phyloP scores from a whole-genome alignment of 495 filamentous ascomycete genomes.

The Penicillium dipodomyicola region DNA sequence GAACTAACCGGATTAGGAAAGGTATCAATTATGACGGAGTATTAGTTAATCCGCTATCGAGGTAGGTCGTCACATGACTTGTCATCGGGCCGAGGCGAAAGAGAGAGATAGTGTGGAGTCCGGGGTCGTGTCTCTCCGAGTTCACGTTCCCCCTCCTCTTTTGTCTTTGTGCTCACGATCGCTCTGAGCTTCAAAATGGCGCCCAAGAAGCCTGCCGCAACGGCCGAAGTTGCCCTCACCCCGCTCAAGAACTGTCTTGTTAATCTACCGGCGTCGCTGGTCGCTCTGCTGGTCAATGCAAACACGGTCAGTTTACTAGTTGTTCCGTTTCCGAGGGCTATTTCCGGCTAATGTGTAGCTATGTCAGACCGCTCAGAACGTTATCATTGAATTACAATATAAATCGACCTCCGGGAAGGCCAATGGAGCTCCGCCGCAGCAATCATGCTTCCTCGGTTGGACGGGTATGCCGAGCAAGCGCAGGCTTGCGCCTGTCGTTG shows the following conservation, averaged over 20 bases:
- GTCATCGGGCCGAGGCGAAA: slow-evolving; percentile 17
- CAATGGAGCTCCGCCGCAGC: slow-evolving; percentile 50
- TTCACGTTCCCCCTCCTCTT: slow-evolving; percentile 17
- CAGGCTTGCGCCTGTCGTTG: slow-evolving; percentile 67
- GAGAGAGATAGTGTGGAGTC: slow-evolving; percentile 21
- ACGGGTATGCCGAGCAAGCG: slow-evolving; percentile 94
- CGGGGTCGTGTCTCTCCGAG: slow-evolving; percentile 27
- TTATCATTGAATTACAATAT: slow-evolving; percentile 84
- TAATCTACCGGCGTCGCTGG: slow-evolving; percentile 84
- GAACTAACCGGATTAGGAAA: slow-evolving; percentile 4
- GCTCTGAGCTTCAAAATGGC: slow-evolving; percentile 49
- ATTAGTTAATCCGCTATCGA: slow-evolving; percentile 33
- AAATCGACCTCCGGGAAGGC: slow-evolving; percentile 43
- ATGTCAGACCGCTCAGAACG: slow-evolving; percentile 81
- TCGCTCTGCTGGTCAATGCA: slow-evolving; percentile 75
- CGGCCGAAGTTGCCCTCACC: slow-evolving; percentile 74
- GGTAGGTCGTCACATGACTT: slow-evolving; percentile 1
- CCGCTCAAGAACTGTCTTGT: slow-evolving; percentile 91
- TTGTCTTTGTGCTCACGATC: slow-evolving; percentile 9
- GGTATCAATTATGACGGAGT: slow-evolving; percentile 29
- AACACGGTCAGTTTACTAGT: slow-evolving; percentile 67
- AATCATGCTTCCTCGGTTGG: slow-evolving; percentile 86
- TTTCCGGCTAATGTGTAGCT: slow-evolving; percentile 16
- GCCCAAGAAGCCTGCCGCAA: slow-evolving; percentile 64
- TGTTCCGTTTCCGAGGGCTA: neutral